Percentiles rank a stretch among this genome's conserved stretches.
Conservation (phyloP, 2,329 filamentous ascomycete species). For the Colletotrichum noveboracense region DNA sequence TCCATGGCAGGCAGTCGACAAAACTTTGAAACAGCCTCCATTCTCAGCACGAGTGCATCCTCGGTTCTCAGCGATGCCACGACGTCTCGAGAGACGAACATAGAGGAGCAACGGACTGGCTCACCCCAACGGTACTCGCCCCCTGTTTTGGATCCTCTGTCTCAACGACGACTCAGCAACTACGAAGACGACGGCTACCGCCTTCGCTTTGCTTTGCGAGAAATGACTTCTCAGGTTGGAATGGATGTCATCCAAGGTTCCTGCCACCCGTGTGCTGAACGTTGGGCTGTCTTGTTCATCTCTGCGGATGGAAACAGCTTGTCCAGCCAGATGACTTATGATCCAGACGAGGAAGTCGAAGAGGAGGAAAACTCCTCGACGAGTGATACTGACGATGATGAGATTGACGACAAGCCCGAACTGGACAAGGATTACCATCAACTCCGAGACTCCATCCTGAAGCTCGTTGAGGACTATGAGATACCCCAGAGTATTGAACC, state of each 20-base stretch:
- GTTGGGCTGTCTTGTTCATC: conserved; percentile 84
- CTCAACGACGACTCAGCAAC: conserved; percentile 49
- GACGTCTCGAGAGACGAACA: conserved; percentile 67
- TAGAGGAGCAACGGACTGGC: conserved; percentile 59
- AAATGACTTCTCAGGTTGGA: conserved; percentile 72
- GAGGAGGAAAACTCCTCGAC: conserved; percentile 67
- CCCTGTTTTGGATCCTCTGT: conserved; percentile 48
- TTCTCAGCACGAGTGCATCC: conserved; percentile 75
- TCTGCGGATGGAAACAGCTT: conserved; percentile 74
- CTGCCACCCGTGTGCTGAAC: conserved; percentile 80
- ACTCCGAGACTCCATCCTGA: conserved; percentile 79
- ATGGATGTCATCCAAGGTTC: conserved; percentile 68
- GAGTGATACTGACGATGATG: conserved; percentile 67
- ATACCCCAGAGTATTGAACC: conserved; percentile 72
- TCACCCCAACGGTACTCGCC: conserved; percentile 62
- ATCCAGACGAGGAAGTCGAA: conserved; percentile 67
- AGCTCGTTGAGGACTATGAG: conserved; percentile 82
- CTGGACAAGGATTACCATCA: conserved; percentile 82
- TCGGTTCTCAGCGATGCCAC: conserved; percentile 74
- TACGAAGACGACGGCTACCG: conserved; percentile 71
- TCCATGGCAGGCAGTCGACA: conserved; percentile 63
- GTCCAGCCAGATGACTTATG: conserved; percentile 75
- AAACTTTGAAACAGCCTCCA: conserved; percentile 70
- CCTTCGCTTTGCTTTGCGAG: conserved; percentile 71
- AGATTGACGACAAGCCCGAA: conserved; percentile 64